Evolutionary conservation across 2,329 filamentous ascomycete species (phyloP).

Genomic region (Phialophora tarda): DNA sequence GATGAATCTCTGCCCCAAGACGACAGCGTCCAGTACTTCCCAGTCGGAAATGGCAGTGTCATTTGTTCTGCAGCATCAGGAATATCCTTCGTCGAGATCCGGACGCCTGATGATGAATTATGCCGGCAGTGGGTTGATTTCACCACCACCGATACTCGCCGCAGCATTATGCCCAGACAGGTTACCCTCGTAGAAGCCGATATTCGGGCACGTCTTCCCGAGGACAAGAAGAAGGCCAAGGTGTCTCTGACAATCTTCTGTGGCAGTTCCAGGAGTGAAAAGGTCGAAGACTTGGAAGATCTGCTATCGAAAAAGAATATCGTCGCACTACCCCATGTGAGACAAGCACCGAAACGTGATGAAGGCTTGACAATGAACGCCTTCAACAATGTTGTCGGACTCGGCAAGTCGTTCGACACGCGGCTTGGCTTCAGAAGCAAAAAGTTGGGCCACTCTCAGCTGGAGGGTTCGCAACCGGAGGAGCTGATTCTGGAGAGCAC

Average conservation of each 20-base stretch:
- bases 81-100: slow-evolving; percentile 84
- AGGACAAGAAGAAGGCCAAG: slow-evolving; percentile 72
- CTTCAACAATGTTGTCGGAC: slow-evolving; percentile 33
- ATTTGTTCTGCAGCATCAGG: slow-evolving; percentile 80
- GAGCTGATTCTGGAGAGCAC: slow-evolving; percentile 77
- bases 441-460: slow-evolving; percentile 72
- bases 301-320: slow-evolving; percentile 74
- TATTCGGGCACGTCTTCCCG: slow-evolving; percentile 72
- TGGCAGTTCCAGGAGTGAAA: slow-evolving; percentile 72
- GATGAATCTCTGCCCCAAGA: slow-evolving; percentile 70
- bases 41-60: slow-evolving; percentile 76
- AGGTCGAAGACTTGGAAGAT: slow-evolving; percentile 75
- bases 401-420: slow-evolving; percentile 37
- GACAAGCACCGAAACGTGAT: slow-evolving; percentile 38
- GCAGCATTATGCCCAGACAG: slow-evolving; percentile 67
- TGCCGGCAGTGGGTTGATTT: slow-evolving; percentile 86
- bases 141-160: slow-evolving; percentile 63
- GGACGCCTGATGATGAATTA: slow-evolving; percentile 75
- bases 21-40: slow-evolving; percentile 82
- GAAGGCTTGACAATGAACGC: slow-evolving; percentile 40
- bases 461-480: slow-evolving; percentile 71
- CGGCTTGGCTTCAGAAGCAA: slow-evolving; percentile 77
- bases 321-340: slow-evolving; percentile 74
- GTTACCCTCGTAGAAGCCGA: slow-evolving; percentile 76
- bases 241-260: slow-evolving; percentile 77